Evolutionary conservation across 2,329 filamentous ascomycete genomes (phyloP).

Genomic region (Epichloe festucae): DNA sequence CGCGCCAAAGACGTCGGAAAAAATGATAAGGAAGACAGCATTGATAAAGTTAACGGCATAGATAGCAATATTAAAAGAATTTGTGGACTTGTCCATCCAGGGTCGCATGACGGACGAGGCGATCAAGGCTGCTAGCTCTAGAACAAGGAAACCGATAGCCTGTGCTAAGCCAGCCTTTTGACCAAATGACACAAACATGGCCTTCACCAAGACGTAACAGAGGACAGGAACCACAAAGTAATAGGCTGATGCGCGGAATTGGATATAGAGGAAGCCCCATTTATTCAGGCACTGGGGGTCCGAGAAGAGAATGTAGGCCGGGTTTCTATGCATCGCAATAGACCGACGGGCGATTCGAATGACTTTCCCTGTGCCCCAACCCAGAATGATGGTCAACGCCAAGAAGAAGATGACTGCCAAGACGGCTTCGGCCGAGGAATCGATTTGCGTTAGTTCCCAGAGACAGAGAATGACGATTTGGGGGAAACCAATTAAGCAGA

Average conservation of each 20-base stretch:
- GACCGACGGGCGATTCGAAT: constrained; percentile 78
- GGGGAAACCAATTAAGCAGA: constrained; percentile 80
- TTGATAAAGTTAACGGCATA: constrained; percentile 81
- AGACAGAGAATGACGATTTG: constrained; percentile 81
- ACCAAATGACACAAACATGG: constrained; percentile 72
- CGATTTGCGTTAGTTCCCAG: constrained; percentile 79
- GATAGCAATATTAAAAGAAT: constrained; percentile 89
- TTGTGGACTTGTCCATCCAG: constrained; percentile 99
- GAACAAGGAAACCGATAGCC: constrained; percentile 69
- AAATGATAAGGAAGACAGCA: constrained; percentile 74
- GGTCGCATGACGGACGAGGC: constrained; percentile 67
- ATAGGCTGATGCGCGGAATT: constrained; percentile 88
- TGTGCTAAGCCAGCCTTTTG: constrained; percentile 60
- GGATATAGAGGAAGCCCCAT: constrained; percentile 94
- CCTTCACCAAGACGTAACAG: constrained; percentile 69
- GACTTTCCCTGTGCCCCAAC: constrained; percentile 79
- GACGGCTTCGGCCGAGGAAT: constrained; percentile 77
- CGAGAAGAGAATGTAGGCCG: constrained; percentile 90
- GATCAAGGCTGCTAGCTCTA: constrained; percentile 68
- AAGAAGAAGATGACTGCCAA: constrained; percentile 79
- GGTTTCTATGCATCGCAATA: constrained; percentile 47
- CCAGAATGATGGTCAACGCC: constrained; percentile 61
- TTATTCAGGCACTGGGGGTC: constrained; percentile 80
- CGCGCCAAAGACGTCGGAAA: constrained; percentile 67
- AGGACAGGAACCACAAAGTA: constrained; percentile 81